Percentiles rank a stretch among this genome's conserved stretches.
Conservation (phyloP, 495 filamentous ascomycete genomes). For the Lepidopterella palustris region DNA sequence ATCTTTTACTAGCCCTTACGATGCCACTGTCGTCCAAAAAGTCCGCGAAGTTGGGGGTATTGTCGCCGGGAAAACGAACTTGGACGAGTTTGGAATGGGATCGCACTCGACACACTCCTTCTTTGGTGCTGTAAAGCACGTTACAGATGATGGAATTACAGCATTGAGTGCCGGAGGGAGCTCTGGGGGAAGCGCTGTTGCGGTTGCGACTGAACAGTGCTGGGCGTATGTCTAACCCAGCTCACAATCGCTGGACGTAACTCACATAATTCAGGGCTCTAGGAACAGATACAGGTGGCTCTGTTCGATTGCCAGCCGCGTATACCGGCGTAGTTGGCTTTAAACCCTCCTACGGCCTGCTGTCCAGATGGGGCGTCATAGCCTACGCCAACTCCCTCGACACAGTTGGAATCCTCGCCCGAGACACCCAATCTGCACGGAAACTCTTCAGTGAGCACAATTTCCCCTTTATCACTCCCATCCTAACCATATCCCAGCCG, state of each 20-base stretch:
- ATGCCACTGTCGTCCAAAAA: conserved; percentile 70
- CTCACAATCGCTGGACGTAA: not conserved
- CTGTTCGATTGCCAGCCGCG: conserved; percentile 83
- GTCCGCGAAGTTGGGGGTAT: conserved; percentile 59
- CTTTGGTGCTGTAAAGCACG: conserved; percentile 60
- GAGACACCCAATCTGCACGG: conserved; percentile 43
- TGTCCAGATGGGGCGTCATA: conserved; percentile 84
- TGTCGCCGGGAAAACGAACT: conserved; percentile 75
- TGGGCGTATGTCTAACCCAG: conserved; percentile 46
- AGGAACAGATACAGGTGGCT: conserved; percentile 93
- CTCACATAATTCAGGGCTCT: conserved; percentile 51
- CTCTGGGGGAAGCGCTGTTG: conserved; percentile 83
- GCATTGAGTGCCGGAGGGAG: conserved; percentile 43
- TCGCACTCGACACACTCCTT: conserved; percentile 74
- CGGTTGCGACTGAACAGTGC: conserved; percentile 65
- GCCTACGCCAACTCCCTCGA: conserved; percentile 95
- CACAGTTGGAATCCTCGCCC: conserved; percentile 77
- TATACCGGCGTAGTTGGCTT: conserved; percentile 85
- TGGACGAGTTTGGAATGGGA: conserved; percentile 99
- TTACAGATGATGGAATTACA: conserved; percentile 15
- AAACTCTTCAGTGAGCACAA: conserved; percentile 49
- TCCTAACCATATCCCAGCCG: conserved; percentile 29
- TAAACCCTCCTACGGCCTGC: conserved; percentile 83
- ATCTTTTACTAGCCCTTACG: conserved; percentile 66
- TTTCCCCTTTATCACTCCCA: no score